A percentile compares a stretch with the other conserved stretches of the same genome.
Conservation (phyloP, 257 asterid genomes). For the Gentiana dahurica region DNA sequence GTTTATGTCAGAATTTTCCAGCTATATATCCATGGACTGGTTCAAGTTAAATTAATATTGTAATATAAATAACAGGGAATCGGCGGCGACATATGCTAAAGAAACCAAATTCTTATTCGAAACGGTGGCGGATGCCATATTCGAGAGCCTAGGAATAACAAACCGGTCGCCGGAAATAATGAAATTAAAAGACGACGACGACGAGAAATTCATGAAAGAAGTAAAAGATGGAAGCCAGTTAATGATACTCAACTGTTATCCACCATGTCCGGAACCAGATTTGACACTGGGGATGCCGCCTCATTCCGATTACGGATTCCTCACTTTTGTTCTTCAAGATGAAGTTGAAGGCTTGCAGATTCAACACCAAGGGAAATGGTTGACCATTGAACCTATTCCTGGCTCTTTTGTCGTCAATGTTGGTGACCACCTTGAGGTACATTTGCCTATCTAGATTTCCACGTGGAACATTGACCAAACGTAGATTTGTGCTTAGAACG, state of each 20-base stretch:
- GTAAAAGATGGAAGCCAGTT: constrained; percentile 80
- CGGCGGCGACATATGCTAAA: constrained; percentile 39
- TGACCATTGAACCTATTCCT: constrained; percentile 57
- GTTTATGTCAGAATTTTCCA: too few species aligned
- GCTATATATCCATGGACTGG: too few species aligned
- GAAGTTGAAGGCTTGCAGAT: constrained; percentile 75
- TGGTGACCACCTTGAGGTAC: constrained; percentile 97
- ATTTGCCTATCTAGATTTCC: too few species aligned
- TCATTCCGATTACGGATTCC: constrained; percentile 81
- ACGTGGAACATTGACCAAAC: too few species aligned
- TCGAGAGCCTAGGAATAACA: constrained; percentile 57
- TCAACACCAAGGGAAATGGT: constrained; percentile 39
- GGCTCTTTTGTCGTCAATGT: constrained; percentile 86
- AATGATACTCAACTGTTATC: constrained; percentile 69
- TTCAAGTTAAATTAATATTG: too few species aligned
- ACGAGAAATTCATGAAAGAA: constrained; percentile 25
- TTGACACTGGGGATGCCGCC: constrained; percentile 88
- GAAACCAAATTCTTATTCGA: constrained; percentile 46
- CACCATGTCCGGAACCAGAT: constrained; percentile 87
- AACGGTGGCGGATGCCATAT: constrained; percentile 55
- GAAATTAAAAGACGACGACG: constrained; percentile 19
- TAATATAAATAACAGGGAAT: constrained; percentile 28
- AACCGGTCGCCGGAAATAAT: constrained; percentile 5
- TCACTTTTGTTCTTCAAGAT: constrained; percentile 80
- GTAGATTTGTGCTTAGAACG: too few species aligned